These are phyloP conservation scores for Erysimum pusillum DNA, from an alignment of 441 rosid species.

Conservation along the genomic window DNA sequence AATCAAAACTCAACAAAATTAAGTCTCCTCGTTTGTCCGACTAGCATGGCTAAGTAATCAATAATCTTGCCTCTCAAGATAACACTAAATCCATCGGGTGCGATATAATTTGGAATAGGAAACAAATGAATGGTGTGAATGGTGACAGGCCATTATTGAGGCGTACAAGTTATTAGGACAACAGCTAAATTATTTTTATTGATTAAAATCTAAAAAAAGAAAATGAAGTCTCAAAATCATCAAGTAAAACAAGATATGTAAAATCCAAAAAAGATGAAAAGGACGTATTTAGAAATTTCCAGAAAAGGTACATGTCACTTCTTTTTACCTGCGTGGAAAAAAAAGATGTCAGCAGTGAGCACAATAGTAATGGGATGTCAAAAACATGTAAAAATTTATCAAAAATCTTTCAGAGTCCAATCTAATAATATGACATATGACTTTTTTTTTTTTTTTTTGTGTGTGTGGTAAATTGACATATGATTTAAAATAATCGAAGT, in stretches of 20 bases:
- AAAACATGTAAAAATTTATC: not conserved
- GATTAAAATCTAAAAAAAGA: not conserved
- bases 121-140: not conserved
- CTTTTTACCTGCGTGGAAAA: slow-evolving; percentile 2
- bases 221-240: not conserved
- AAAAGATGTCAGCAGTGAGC: slow-evolving; percentile 5
- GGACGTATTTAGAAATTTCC: not conserved
- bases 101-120: not conserved
- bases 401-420: not conserved
- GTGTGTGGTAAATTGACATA: not conserved
- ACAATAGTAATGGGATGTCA: slow-evolving; percentile 5
- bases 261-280: not conserved
- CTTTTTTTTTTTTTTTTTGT: not conserved
- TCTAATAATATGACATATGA: slow-evolving; percentile 3
- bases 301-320: not conserved
- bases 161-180: not conserved
- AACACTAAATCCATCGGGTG: not conserved
- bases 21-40: not conserved
- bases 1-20: not conserved
- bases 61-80: not conserved
- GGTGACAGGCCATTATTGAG: not conserved
- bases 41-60: not conserved
- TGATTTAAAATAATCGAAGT: not conserved
- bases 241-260: slow-evolving; percentile 19
- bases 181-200: not conserved